Conservation (phyloP, 306 rosid genomes). For the Chamaecrista fasciculata region DNA sequence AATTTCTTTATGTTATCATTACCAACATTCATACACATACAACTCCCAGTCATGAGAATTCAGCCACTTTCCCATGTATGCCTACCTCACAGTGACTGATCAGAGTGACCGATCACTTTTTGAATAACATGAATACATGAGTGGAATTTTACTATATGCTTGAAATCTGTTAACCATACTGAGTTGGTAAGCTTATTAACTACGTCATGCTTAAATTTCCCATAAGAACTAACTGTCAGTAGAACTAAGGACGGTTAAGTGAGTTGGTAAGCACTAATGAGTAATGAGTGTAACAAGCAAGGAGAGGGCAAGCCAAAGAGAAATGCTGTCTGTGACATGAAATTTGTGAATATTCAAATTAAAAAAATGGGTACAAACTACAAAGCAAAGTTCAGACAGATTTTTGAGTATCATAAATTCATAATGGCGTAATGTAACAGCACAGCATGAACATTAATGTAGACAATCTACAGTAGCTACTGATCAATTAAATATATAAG, state of each 20-base stretch:
- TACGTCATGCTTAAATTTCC: not conserved
- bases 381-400: not conserved
- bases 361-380: not conserved
- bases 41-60: not conserved
- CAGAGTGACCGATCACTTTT: constrained; percentile 7
- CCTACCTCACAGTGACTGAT: not conserved
- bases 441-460: not conserved
- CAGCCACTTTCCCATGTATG: not conserved
- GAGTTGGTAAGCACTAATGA: not conserved
- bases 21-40: not conserved
- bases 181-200: constrained; percentile 5
- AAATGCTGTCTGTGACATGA: not conserved
- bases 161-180: not conserved
- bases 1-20: constrained; percentile 1
- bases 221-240: not conserved
- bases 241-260: not conserved
- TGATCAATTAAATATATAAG: constrained; percentile 8
- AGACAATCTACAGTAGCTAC: not conserved
- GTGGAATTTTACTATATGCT: not conserved
- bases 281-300: not conserved
- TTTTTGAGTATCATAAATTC: not conserved
- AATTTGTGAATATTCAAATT: not conserved
- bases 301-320: not conserved
- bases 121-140: not conserved
- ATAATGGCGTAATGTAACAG: not conserved